phyloP scores from a whole-genome alignment of 345 rosid genomes.

The Citrus reticulata region DNA sequence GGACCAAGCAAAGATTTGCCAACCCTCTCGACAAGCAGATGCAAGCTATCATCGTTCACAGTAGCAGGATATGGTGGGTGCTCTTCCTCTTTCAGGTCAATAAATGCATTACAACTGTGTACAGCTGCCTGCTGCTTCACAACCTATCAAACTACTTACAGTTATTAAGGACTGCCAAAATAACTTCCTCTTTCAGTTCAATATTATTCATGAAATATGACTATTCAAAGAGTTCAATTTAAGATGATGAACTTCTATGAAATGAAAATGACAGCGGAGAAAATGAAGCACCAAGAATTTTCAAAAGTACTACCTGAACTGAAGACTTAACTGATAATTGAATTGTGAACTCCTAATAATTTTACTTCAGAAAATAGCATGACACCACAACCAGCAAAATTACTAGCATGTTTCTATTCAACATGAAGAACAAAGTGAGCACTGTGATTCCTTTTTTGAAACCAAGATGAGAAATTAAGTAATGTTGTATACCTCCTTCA shows the following conservation, averaged over 20 bases:
- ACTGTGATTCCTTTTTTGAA: not conserved
- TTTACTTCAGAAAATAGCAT: not conserved
- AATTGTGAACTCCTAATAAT: not conserved
- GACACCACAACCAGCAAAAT: not conserved
- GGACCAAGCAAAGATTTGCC: slow-evolving; percentile 55
- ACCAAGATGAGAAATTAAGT: not conserved
- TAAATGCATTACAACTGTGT: slow-evolving; percentile 54
- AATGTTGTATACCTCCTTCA: slow-evolving; percentile 53
- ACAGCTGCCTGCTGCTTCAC: slow-evolving; percentile 61
- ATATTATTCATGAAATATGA: too few species aligned
- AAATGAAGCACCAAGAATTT: not conserved
- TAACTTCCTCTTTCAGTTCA: too few species aligned
- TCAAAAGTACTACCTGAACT: too few species aligned
- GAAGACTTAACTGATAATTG: not conserved
- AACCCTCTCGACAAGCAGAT: slow-evolving; percentile 45
- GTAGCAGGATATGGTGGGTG: slow-evolving; percentile 60
- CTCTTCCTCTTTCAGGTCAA: slow-evolving; percentile 44
- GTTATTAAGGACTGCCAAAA: not conserved
- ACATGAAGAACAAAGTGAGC: not conserved
- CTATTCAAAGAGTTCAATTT: not conserved
- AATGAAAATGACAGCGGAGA: not conserved
- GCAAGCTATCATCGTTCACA: slow-evolving; percentile 56
- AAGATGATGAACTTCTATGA: not conserved
- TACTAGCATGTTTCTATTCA: not conserved
- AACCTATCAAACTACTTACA: slow-evolving; percentile 41